Evolutionary conservation across 176 grass and related monocot genomes (phyloP), one percentile per base, ranked within the genome.

Genomic region (Oryza nivara): DNA sequence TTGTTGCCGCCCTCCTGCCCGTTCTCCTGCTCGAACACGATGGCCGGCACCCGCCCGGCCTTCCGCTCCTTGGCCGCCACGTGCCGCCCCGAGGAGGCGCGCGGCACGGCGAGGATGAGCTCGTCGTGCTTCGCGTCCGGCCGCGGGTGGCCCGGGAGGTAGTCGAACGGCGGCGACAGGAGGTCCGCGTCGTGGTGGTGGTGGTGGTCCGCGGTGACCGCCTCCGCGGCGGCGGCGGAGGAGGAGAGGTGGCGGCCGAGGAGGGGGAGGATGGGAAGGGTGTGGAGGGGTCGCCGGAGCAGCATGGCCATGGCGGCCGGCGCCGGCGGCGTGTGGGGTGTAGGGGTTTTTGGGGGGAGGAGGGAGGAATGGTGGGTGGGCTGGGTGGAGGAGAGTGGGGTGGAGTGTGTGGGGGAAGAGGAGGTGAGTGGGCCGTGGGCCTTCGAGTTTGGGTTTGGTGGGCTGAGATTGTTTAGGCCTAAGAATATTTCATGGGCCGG

Each of bases 11-110:
- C 94, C 84, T 93, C 91, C 84, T 96, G 83, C 0, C 94, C 94
- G 17, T 96, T 96, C 88, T 91, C 88, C 85, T 96, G 91, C 81
- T 96, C 94, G 76, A 99, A 99, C 65, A 99, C 81, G 82, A 99
- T 94, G 75, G 90, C 89, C 19, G 96, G 96, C 30, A 99, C 96
- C 41, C 90, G 64, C 9, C 91, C 89, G 19, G 49, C 89, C 75
- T 96, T 99, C 49, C 96, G 82, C 89, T 96, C 91, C 88, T 94
- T 96, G 3, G 89, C 83, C 17, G 93, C 72, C 19, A 89, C 75
- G 78, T 86, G 92, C 84, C 89, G 61, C 3, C 93, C 93, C 34
- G 93, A 91, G 8, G 25, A 72, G 9, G n/a, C 15, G 14, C 93
- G 83, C 2, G 91, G 93, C 28, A 99, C 81, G 54, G 93, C 84